Base-by-base conservation (phyloP, 345 rosid genomes). In the Hevea brasiliensis region DNA sequence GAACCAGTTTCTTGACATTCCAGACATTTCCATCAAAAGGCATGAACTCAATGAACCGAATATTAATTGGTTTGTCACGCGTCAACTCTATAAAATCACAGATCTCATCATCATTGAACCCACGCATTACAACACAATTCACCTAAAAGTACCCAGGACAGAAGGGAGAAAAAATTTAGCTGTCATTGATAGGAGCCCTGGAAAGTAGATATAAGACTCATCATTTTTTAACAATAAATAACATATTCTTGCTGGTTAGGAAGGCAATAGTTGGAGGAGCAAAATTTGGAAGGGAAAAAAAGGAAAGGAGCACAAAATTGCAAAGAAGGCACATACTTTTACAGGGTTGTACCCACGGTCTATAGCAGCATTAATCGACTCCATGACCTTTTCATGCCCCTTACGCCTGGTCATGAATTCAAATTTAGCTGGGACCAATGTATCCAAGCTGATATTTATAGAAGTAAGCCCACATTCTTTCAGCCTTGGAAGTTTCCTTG, bases 1-100 rank as follows among this genome's bases (percentile, higher is more conserved):
- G 81, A 47, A 95, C 89, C 35, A 92, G 90, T 79, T 95, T 95
- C 89, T 87, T 89, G 55, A 87, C 89, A 78, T 92, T 91, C 99
- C 99, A 95, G 42, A 95, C 92, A 82, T 92, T 95, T 62, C 98
- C 98, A 87, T 95, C 97, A 57, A 95, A 95, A 57, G 98, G 99
- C 98, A 92, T 95, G 85, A 95, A 95, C 86, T 95, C 99, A 18
- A 95, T 92, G 80, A 95, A 95, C 59, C 99, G 89, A n/a, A 92
- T 79, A 76, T 95, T 95, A 45, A 92, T 85, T 15, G 98, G 98
- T 76, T 79, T 92, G 17, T 90, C 79, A 2, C 87, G 89, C 0
- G 98, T 92, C 83, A 92, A 77, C 76, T 89, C 89, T 61, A 95
- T 94, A 67, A 95, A 95, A 87, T 95, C 97, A 84, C 97, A 86